These are phyloP conservation scores for Dryadomyces sulphureus DNA, from an alignment of 2,329 filamentous ascomycete species.

Conservation along the genomic window DNA sequence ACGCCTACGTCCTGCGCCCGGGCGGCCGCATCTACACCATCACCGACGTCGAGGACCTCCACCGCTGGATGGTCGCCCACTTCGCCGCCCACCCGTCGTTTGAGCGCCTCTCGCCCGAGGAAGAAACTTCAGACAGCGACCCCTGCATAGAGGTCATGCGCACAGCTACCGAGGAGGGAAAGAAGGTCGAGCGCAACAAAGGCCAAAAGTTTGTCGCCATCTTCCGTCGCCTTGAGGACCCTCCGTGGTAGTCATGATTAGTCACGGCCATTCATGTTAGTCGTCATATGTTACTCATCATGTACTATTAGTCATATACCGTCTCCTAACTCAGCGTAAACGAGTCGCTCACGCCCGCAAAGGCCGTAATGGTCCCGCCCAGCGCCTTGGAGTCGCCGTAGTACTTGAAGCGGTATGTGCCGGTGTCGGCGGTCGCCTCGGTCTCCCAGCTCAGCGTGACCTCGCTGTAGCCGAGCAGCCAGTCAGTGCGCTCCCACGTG, in stretches of 20 bases:
- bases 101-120: constrained; percentile 49
- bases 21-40: constrained; percentile 91
- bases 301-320: too few species aligned
- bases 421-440: constrained; percentile 39
- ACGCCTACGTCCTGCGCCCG: constrained; percentile 71
- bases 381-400: constrained; percentile 64
- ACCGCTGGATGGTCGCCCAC: constrained; percentile 85
- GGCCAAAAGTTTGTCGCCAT: constrained; percentile 85
- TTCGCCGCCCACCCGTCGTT: constrained; percentile 68
- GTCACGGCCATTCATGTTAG: background rate
- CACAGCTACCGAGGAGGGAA: constrained; percentile 86
- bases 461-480: constrained; percentile 57
- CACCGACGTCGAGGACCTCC: constrained; percentile 89
- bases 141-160: constrained; percentile 61
- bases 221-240: constrained; percentile 68
- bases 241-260: constrained; percentile 40
- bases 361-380: constrained; percentile 38
- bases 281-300: background rate
- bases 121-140: constrained; percentile 40
- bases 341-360: constrained; percentile 25
- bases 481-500: constrained; percentile 61
- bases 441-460: constrained; percentile 70
- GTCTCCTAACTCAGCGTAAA: constrained; percentile 14
- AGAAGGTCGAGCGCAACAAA: constrained; percentile 85
- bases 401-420: constrained; percentile 63